Percentiles rank a stretch among this genome's conserved stretches.
Conservation (phyloP, 2,329 filamentous ascomycete genomes). For the Chlorencoelia australis region DNA sequence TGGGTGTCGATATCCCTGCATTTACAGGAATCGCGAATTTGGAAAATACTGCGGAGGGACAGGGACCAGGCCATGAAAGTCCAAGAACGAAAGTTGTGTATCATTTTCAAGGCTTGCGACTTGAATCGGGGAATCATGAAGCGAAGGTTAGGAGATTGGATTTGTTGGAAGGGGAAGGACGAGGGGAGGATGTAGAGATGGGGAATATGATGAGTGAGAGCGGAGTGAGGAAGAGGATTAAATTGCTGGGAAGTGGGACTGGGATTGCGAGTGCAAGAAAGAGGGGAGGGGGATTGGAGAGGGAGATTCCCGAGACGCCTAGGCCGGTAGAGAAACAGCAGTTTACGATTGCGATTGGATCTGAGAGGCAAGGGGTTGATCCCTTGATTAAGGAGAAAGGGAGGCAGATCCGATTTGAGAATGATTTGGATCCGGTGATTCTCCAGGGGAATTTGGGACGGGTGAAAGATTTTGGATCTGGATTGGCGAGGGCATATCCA, state of each 20-base stretch:
- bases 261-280: too few relatives aligned
- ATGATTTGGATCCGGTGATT: conserved; percentile 21
- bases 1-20: too few relatives aligned
- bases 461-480: conserved; percentile 8
- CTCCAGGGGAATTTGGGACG: conserved; percentile 14
- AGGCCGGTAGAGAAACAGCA: conserved; percentile 7
- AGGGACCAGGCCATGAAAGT: conserved; percentile 11
- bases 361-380: conserved; percentile 10
- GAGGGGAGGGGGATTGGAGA: conserved; percentile 8
- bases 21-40: too few relatives aligned
- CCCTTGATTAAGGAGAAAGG: conserved; percentile 10
- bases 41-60: background rate
- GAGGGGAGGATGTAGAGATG: conserved; percentile 7
- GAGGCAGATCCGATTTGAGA: conserved; percentile 11
- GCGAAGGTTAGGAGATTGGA: conserved; percentile 15
- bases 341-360: conserved; percentile 10
- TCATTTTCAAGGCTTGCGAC: conserved; percentile 23
- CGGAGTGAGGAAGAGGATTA: conserved; percentile 19
- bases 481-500: conserved; percentile 19
- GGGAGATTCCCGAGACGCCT: conserved; percentile 9
- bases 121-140: conserved; percentile 12
- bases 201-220: too few relatives aligned
- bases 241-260: too few relatives aligned
- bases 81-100: conserved; percentile 25
- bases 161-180: conserved; percentile 11